These are phyloP conservation scores for Xerophyta viscosa DNA, from an alignment of 106 monocot species.

Conservation along the genomic window DNA sequence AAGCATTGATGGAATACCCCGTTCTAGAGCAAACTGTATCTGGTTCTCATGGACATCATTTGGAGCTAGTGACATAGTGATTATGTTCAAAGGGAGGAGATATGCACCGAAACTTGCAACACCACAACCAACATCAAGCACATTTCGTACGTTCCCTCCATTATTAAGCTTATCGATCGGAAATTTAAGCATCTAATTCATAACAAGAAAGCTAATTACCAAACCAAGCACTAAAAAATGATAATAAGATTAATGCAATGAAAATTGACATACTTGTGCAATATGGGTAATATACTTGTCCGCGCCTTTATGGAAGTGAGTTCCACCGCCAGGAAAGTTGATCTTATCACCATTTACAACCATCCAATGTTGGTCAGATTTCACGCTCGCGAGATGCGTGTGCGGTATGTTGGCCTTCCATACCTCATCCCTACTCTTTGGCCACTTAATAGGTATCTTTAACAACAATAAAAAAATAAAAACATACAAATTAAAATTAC, in stretches of 20 bases:
- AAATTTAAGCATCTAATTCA: conserved; percentile 81
- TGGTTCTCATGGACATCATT: conserved; percentile 97
- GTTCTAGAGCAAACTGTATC: conserved; percentile 88
- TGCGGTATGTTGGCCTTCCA: conserved; percentile 91
- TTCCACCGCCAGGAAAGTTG: conserved; percentile 81
- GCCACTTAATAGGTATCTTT: conserved; percentile 87
- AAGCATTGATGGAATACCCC: conserved; percentile 89
- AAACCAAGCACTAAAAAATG: too few species aligned
- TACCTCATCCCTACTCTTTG: conserved; percentile 80
- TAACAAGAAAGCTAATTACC: too few species aligned
- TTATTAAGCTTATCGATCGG: conserved; percentile 59
- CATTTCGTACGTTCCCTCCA: conserved; percentile 63
- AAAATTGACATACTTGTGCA: conserved; percentile 48
- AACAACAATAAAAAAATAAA: conserved; percentile 8
- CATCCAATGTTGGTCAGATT: conserved; percentile 97
- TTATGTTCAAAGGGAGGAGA: conserved; percentile 71
- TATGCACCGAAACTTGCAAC: conserved; percentile 95
- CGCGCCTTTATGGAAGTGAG: conserved; percentile 89
- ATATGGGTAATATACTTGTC: conserved; percentile 66
- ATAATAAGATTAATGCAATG: neutral
- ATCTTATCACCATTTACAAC: conserved; percentile 81
- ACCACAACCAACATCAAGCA: conserved; percentile 91
- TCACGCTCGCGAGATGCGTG: conserved; percentile 82
- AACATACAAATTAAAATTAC: neutral
- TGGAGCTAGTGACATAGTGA: conserved; percentile 88